Evolutionary conservation across 1,284 basidiomycete genomes (phyloP), one percentile per base, ranked within the genome.

Genomic region (Schizopora paradoxa): DNA sequence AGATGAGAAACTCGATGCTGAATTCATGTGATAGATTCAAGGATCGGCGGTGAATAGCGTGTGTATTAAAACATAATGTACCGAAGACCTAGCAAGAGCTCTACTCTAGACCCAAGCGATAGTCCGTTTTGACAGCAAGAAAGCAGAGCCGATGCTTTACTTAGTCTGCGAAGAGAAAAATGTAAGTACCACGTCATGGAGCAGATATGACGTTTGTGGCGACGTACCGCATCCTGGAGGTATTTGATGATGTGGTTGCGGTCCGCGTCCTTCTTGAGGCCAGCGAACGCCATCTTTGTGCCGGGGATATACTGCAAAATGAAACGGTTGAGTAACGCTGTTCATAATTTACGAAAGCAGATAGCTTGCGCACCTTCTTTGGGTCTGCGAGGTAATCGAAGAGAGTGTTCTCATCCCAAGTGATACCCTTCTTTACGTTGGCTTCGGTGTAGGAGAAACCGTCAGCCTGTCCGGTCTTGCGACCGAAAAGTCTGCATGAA

Each of bases 241-340:
- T 73, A 79, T 40, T 88, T 78, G 58, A 91, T 74, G 59, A 95
- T 82, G 73, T 95, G 90, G 67, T 83, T 87, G 69, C 92, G 83
- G 68, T 96, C 93, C 77, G 92, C 92, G 27, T 89, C 87, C 79
- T 96, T 96, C 84, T 96, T 96, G 64, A 97, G 72, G 60, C 93
- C 93, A 56, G 93, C 91, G 59, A 96, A 97, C 51, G 92, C 92
- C 93, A 95, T 95, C 77, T 95, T 95, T 50, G 92, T 96, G 44
- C 92, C 92, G 35, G 91, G 91, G 58, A 95, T 95, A 74, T 92
- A 92, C 85, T 89, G 50, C 3, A 51, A 41, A 40, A 25, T 45
- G 42, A 47, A 56, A 62, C 55, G 14, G 31, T 14, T 11, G 28
- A 31, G 2, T 10, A 18, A 29, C 4, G 21, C 11, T 6, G 19